These are phyloP conservation scores for Voacanga thouarsii DNA, from an alignment of 257 asterid species.

Conservation along the genomic window DNA sequence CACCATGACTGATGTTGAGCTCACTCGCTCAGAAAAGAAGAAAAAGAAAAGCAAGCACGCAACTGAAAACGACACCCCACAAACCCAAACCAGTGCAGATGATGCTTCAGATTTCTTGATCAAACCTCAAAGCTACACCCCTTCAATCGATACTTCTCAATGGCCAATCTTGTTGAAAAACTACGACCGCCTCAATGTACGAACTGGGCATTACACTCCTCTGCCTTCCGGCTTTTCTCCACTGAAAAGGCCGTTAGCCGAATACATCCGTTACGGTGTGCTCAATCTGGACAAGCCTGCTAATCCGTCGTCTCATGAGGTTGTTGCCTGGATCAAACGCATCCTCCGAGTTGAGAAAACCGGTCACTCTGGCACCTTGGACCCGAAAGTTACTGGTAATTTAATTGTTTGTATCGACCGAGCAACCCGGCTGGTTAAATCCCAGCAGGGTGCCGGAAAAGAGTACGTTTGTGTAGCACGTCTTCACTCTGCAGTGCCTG, in stretches of 20 bases:
- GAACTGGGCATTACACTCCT: slow-evolving; percentile 97
- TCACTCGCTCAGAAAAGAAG: slow-evolving; percentile 65
- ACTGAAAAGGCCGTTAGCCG: slow-evolving; percentile 66
- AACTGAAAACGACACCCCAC: slow-evolving; percentile 21
- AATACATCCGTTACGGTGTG: slow-evolving; percentile 80
- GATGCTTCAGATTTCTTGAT: slow-evolving; percentile 42
- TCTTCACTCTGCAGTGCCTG: slow-evolving; percentile 74
- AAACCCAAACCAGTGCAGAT: slow-evolving; percentile 25
- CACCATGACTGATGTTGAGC: slow-evolving; percentile 72
- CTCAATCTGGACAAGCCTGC: slow-evolving; percentile 84
- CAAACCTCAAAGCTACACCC: slow-evolving; percentile 82
- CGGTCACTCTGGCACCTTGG: slow-evolving; percentile 93
- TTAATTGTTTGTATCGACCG: slow-evolving; percentile 89
- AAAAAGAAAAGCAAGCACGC: slow-evolving; percentile 53
- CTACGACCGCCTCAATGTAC: slow-evolving; percentile 75
- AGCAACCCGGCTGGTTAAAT: slow-evolving; percentile 87
- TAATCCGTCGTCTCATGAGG: slow-evolving; percentile 92
- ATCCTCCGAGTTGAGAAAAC: slow-evolving; percentile 83
- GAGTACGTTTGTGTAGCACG: slow-evolving; percentile 89
- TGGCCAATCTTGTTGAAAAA: slow-evolving; percentile 94
- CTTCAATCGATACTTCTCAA: slow-evolving; percentile 71
- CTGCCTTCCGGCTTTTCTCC: slow-evolving; percentile 85
- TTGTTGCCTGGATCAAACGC: slow-evolving; percentile 94
- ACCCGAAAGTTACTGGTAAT: slow-evolving; percentile 93
- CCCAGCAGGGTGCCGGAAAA: slow-evolving; percentile 97